These are phyloP conservation scores for Thoreauomyces humboldtii DNA, from an alignment of 192 early-diverging fungal genomes.

Conservation along the genomic window DNA sequence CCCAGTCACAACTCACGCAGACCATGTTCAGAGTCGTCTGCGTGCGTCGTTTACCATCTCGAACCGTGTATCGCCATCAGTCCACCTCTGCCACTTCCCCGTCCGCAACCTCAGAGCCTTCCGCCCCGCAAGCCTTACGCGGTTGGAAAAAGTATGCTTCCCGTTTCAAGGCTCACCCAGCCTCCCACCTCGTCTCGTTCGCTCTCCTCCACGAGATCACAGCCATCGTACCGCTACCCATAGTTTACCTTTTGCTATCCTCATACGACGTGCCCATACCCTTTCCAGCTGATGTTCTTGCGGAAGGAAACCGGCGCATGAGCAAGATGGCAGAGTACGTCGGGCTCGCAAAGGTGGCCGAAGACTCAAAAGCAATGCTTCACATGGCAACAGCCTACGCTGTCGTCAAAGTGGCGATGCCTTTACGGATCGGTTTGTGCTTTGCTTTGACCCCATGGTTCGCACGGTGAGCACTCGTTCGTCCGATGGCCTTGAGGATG, in stretches of 20 bases:
- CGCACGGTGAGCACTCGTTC: conserved; percentile 52
- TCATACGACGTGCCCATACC: conserved; percentile 57
- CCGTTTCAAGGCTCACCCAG: conserved; percentile 31
- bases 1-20: no score
- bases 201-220: conserved; percentile 85
- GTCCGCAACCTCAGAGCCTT: no score
- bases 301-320: conserved; percentile 38
- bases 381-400: conserved; percentile 79
- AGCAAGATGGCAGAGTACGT: conserved; percentile 54
- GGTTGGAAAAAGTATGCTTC: conserved; percentile 12
- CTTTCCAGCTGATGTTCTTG: conserved; percentile 62
- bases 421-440: conserved; percentile 56
- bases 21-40: no score
- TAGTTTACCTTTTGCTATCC: conserved; percentile 67
- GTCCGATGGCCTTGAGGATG: no score
- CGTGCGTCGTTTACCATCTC: no score
- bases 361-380: conserved; percentile 53
- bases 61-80: no score
- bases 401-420: conserved; percentile 74
- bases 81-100: no score
- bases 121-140: no score
- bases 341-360: conserved; percentile 39
- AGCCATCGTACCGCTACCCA: conserved; percentile 73
- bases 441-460: conserved; percentile 47
- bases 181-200: conserved; percentile 60